Evolutionary conservation across 805 yeast genomes (phyloP).

Genomic region (Metschnikowia lachancei): DNA sequence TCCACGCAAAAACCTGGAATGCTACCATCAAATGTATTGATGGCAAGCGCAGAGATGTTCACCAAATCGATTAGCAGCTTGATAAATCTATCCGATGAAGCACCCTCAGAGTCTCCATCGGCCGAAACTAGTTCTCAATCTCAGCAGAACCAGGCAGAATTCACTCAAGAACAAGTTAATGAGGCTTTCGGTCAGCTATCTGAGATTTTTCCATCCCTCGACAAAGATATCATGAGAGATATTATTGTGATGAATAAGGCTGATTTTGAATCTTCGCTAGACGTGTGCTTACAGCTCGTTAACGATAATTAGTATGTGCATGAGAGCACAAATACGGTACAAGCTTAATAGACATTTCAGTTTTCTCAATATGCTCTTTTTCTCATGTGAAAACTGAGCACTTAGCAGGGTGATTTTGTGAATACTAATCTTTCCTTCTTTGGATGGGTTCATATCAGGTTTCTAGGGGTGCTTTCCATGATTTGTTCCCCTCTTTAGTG

Average conservation of each 20-base stretch:
- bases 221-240: slow-evolving; percentile 65
- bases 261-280: slow-evolving; percentile 70
- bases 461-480: no score
- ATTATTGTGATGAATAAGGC: slow-evolving; percentile 65
- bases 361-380: not conserved
- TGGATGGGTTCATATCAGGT: no score
- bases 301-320: slow-evolving; percentile 10
- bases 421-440: no score
- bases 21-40: slow-evolving; percentile 38
- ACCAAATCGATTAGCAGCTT: slow-evolving; percentile 47
- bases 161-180: slow-evolving; percentile 11
- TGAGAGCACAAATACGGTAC: no score
- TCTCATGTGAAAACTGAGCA: no score
- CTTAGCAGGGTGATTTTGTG: no score
- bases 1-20: slow-evolving; percentile 8
- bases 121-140: slow-evolving; percentile 1
- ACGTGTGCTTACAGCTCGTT: slow-evolving; percentile 46
- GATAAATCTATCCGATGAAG: slow-evolving; percentile 38
- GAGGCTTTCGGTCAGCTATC: slow-evolving; percentile 46
- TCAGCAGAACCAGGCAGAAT: slow-evolving; percentile 4
- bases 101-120: slow-evolving; percentile 1
- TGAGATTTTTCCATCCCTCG: slow-evolving; percentile 76
- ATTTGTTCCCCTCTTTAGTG: no score
- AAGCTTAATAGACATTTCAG: no score
- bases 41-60: slow-evolving; percentile 50